A percentile compares a stretch with the other conserved stretches of the same genome.
phyloP scores from a whole-genome alignment of 2,329 filamentous ascomycete species.

The Diaporthe helianthi region DNA sequence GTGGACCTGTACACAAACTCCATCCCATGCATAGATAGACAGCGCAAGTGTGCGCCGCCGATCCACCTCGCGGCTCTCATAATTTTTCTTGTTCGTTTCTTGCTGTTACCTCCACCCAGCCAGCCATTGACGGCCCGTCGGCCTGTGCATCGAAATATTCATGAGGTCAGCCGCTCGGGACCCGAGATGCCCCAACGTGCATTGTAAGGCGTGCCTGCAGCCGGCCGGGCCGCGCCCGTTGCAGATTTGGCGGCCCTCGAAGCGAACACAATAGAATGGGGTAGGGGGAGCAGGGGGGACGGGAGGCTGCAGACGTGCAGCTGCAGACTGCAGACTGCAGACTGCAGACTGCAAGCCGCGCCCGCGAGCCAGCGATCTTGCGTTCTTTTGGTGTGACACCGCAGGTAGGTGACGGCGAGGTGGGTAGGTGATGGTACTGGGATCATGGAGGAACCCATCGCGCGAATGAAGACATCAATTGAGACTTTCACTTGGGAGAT shows the following conservation, averaged over 20 bases:
- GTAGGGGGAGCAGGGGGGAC: too few species aligned
- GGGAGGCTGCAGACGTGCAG: constrained; percentile 11
- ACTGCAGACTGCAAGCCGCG: background rate
- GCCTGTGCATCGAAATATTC: too few species aligned
- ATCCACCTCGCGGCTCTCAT: constrained; percentile 2
- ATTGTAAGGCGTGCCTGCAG: background rate
- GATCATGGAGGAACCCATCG: background rate
- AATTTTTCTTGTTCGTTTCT: background rate
- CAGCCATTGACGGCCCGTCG: background rate
- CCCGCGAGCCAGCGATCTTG: too few species aligned
- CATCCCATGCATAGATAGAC: background rate
- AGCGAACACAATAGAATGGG: background rate
- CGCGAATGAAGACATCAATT: background rate
- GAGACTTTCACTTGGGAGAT: too few species aligned
- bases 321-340: too few species aligned
- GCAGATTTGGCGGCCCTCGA: background rate
- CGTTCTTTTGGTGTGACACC: background rate
- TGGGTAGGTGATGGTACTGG: background rate
- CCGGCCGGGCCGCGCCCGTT: background rate
- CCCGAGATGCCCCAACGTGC: background rate
- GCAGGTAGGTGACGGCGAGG: background rate
- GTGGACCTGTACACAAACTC: background rate
- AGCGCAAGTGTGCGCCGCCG: background rate
- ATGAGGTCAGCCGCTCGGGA: too few species aligned
- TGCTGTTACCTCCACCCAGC: background rate